Percentiles rank a stretch among this genome's conserved stretches.
Conservation (phyloP, 2,329 filamentous ascomycete genomes). For the Alternaria solani region DNA sequence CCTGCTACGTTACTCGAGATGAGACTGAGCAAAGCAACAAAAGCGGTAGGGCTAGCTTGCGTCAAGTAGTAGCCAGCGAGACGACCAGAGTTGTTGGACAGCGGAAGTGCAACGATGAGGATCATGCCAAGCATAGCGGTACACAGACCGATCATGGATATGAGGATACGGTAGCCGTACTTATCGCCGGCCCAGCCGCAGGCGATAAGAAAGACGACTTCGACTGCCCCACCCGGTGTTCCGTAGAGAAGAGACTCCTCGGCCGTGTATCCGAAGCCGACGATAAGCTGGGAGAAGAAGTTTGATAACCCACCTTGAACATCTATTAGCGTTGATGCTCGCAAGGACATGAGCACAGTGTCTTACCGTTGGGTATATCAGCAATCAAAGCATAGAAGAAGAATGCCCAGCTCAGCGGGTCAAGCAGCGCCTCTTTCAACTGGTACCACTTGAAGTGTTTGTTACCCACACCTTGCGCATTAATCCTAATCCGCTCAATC, state of each 20-base stretch:
- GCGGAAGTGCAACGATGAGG: constrained; percentile 69
- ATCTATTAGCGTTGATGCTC: background rate
- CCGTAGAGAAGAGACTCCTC: constrained; percentile 71
- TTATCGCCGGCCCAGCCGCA: constrained; percentile 66
- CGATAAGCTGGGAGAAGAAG: constrained; percentile 69
- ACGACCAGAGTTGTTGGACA: constrained; percentile 65
- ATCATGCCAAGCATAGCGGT: constrained; percentile 67
- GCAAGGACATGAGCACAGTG: too few species aligned
- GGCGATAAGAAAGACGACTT: constrained; percentile 66
- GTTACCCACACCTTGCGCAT: constrained; percentile 78
- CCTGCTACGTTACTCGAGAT: constrained; percentile 69
- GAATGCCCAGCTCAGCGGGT: constrained; percentile 69
- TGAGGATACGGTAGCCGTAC: constrained; percentile 65
- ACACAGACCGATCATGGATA: constrained; percentile 62
- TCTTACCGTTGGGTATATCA: constrained; percentile 64
- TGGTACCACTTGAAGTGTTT: constrained; percentile 75
- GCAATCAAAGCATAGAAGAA: constrained; percentile 65
- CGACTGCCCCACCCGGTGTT: constrained; percentile 70
- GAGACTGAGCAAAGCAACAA: constrained; percentile 69
- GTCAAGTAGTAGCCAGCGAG: constrained; percentile 73
- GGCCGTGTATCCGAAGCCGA: constrained; percentile 69
- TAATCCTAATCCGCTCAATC: constrained; percentile 74
- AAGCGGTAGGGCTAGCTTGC: constrained; percentile 66
- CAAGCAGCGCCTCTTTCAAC: constrained; percentile 64
- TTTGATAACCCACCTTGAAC: constrained; percentile 61